Percentiles rank a stretch among this genome's conserved stretches.
These are phyloP conservation scores for Dactylis glomerata DNA, from an alignment of 176 grass and related monocot species.

Conservation along the genomic window DNA sequence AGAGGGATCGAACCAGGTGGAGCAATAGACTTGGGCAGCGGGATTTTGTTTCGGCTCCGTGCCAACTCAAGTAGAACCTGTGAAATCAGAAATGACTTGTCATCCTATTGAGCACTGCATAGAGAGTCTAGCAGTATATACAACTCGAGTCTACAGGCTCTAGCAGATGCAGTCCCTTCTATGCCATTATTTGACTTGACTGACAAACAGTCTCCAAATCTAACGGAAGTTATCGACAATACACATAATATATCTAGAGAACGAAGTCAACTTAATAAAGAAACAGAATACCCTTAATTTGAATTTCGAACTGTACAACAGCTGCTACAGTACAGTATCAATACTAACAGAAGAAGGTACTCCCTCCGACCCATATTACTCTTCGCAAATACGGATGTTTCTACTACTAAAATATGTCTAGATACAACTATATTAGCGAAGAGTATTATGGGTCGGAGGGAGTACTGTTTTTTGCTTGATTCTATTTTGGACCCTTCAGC, in stretches of 20 bases:
- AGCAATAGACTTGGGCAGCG: slow-evolving; percentile 77
- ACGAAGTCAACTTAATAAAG: not conserved
- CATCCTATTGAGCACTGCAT: not conserved
- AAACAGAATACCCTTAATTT: not conserved
- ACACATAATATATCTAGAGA: not conserved
- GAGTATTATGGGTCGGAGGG: too few species aligned
- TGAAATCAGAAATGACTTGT: slow-evolving; percentile 15
- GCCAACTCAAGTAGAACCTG: slow-evolving; percentile 81
- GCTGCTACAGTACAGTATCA: not conserved
- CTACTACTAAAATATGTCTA: too few species aligned
- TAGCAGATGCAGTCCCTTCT: not conserved
- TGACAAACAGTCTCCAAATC: not conserved
- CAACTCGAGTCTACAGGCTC: not conserved
- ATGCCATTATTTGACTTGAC: not conserved
- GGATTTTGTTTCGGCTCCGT: slow-evolving; percentile 74
- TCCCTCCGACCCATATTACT: too few species aligned
- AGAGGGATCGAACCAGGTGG: slow-evolving; percentile 85
- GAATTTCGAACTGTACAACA: not conserved
- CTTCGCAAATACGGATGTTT: too few species aligned
- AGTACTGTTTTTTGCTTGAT: slow-evolving; percentile 1
- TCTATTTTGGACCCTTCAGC: not conserved
- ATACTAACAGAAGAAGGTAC: not conserved
- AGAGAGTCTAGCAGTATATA: not conserved
- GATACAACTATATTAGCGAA: too few species aligned
- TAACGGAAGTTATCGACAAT: not conserved